Percentiles rank a stretch among this genome's conserved stretches.
These are phyloP conservation scores for Nicotiana undulata DNA, from an alignment of 257 asterid species.

Conservation along the genomic window DNA sequence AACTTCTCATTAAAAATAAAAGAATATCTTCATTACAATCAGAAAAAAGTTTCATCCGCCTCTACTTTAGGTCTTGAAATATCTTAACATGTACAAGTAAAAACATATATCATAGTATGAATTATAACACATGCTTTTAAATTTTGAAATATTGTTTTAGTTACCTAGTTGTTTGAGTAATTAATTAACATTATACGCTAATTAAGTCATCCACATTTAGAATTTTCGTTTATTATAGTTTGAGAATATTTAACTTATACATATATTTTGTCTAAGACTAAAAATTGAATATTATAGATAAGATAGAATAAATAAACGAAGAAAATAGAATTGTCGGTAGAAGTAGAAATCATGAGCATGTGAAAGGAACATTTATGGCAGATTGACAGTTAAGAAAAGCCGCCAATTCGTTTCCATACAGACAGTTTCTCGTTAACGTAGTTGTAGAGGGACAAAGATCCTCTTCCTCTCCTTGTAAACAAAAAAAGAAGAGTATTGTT, in stretches of 20 bases:
- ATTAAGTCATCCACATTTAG: background rate
- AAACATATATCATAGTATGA: no score
- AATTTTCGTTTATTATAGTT: background rate
- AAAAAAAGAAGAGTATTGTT: background rate
- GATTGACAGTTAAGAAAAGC: conserved; percentile 27
- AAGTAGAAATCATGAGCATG: conserved; percentile 16
- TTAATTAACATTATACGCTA: background rate
- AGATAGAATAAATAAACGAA: no score
- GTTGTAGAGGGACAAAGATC: conserved; percentile 9
- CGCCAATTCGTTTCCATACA: conserved; percentile 21
- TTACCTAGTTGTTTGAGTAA: background rate
- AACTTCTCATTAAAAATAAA: no score
- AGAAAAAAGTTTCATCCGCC: no score
- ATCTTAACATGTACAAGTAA: no score
- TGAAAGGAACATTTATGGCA: conserved; percentile 29
- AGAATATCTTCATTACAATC: no score
- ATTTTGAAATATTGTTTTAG: background rate
- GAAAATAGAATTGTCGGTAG: background rate
- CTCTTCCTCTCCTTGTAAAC: background rate
- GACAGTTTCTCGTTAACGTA: conserved; percentile 5
- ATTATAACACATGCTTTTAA: background rate
- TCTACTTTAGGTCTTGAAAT: no score
- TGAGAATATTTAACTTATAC: no score
- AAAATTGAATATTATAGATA: background rate
- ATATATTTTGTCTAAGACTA: background rate